Evolutionary conservation across 2,329 filamentous ascomycete genomes (phyloP).

Genomic region (Calonectria crousiana): DNA sequence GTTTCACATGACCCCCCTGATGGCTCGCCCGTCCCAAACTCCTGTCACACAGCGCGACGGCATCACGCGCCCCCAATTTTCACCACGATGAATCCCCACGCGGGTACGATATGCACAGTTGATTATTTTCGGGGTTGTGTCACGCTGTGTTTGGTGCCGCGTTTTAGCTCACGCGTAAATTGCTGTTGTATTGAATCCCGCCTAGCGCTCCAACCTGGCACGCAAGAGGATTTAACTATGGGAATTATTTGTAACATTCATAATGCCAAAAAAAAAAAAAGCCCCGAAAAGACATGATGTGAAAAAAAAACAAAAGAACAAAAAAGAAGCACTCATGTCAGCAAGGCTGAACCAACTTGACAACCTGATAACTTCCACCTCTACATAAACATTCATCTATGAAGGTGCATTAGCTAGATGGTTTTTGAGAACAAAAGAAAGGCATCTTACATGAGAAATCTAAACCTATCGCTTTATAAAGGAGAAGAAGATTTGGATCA

Average conservation of each 20-base stretch:
- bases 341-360: not conserved
- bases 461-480: not conserved
- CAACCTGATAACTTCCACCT: not conserved
- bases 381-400: not conserved
- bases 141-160: conserved; percentile 1
- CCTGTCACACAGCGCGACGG: not conserved
- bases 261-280: not conserved
- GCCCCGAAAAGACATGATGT: not conserved
- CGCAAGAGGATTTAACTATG: not conserved
- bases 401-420: not conserved
- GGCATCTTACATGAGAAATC: not conserved
- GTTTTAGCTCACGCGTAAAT: not conserved
- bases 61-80: conserved; percentile 10
- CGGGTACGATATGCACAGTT: not conserved
- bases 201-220: not conserved
- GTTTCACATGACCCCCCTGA: conserved; percentile 21
- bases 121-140: conserved; percentile 4
- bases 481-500: not conserved
- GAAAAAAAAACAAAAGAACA: not conserved
- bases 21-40: not conserved
- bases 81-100: not conserved
- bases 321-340: not conserved
- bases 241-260: conserved; percentile 3
- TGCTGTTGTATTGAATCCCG: not conserved
- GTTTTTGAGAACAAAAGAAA: not conserved